These are phyloP conservation scores for Paramyrothecium roridum DNA, from an alignment of 2,329 filamentous ascomycete genomes.

Conservation along the genomic window DNA sequence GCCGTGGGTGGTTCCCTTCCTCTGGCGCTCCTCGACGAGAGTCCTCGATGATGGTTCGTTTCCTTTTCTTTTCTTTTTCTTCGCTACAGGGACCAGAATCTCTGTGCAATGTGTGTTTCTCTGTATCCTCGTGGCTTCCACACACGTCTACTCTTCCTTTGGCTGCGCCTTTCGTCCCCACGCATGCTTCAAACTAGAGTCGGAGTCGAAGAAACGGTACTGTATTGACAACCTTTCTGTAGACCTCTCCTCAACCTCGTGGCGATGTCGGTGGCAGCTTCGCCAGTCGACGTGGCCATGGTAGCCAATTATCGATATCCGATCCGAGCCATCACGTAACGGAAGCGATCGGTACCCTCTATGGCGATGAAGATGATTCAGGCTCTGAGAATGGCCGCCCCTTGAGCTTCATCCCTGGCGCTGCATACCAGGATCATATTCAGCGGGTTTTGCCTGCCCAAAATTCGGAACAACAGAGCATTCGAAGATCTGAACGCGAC, in stretches of 20 bases:
- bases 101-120: too few relatives aligned
- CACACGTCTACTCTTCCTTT: too few relatives aligned
- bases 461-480: slow-evolving; percentile 29
- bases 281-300: slow-evolving; percentile 56
- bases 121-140: too few relatives aligned
- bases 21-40: slow-evolving; percentile 12
- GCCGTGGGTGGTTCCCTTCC: background rate
- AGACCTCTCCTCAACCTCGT: slow-evolving; percentile 58
- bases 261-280: slow-evolving; percentile 55
- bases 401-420: slow-evolving; percentile 65
- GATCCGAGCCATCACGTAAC: slow-evolving; percentile 93
- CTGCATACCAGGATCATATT: slow-evolving; percentile 51
- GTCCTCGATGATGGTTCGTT: slow-evolving; percentile 49
- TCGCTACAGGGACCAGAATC: too few relatives aligned
- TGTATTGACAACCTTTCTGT: slow-evolving; percentile 12
- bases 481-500: slow-evolving; percentile 30
- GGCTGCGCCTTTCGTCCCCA: too few relatives aligned
- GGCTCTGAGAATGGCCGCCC: slow-evolving; percentile 58
- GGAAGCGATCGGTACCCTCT: slow-evolving; percentile 87
- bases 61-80: too few relatives aligned
- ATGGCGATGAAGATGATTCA: slow-evolving; percentile 71
- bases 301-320: slow-evolving; percentile 65
- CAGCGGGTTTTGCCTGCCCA: slow-evolving; percentile 26
- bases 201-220: slow-evolving; percentile 4
- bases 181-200: too few relatives aligned